Base-by-base conservation (phyloP, 306 rosid genomes). In the Myrica gale region DNA sequence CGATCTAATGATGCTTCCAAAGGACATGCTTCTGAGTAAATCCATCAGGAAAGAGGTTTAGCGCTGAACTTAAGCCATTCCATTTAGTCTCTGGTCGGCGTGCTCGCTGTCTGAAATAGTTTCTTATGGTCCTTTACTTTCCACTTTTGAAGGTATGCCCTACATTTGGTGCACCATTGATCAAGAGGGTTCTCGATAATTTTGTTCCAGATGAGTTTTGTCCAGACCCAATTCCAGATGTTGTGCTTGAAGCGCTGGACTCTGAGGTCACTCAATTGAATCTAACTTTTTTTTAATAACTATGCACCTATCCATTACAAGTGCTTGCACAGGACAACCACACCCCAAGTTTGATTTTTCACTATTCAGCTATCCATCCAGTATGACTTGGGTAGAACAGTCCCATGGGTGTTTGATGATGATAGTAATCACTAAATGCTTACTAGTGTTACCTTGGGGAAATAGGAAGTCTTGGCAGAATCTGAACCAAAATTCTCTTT, bases 1-100 rank as follows among this genome's bases (percentile, higher is more conserved):
- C 63, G 99, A 95, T 82, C 93, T 95, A 79, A 80, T 92, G 90
- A 95, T 95, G 98, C 99, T 95, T 75, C 99, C 99, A 3, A 95
- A 95, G 88, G 99, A 95, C 87, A 81, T 95, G 99, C 88, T 95
- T 57, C 80, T 95, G 62, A 90, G 71, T 69, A 73, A 82, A 82
- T 87, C 97, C 76, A 69, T 92, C 68, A 87, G 98, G 86, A 92
- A 84, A 88, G 99, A 95, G 99, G 99, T 95, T 80, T 9, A 74
- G 56, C 56, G 63, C 73, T 68, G 51, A 81, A 66, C 76, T 78
- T 62, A 17, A 60, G 48, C 82, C 78, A 45, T 57, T 77, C 43
- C 7, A 42, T 48, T 60, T 65, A 17, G 55, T 65, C 74, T 73
- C 43, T 47, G n/a, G 37, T 58, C 55, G 46, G 20, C 76, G 37